Evolutionary conservation across 495 filamentous ascomycete genomes (phyloP).

Genomic region (Podospora comata): DNA sequence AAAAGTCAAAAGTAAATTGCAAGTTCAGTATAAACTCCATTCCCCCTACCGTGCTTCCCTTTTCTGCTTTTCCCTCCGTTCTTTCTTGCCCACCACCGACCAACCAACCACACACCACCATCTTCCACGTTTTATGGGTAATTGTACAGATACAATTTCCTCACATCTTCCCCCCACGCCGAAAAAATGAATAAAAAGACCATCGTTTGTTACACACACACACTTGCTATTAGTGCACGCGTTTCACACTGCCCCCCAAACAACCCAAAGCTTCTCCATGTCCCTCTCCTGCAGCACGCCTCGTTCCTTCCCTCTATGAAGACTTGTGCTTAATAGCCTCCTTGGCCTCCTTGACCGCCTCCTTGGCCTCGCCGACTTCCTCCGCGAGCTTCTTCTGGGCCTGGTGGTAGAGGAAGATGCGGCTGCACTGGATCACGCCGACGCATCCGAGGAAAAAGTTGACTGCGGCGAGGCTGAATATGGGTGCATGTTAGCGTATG

Average conservation of each 20-base stretch:
- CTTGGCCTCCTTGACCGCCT: constrained; percentile 31
- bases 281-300: not conserved
- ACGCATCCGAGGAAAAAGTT: constrained; percentile 97
- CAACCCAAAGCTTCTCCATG: not conserved
- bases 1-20: not conserved
- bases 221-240: not conserved
- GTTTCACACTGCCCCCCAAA: not conserved
- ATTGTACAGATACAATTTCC: not conserved
- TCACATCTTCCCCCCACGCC: not conserved
- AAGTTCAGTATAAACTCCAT: not conserved
- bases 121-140: not conserved
- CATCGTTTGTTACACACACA: not conserved
- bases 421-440: constrained; percentile 73
- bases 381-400: constrained; percentile 53
- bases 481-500: too few relatives aligned
- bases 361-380: constrained; percentile 46
- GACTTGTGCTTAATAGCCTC: not conserved
- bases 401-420: constrained; percentile 67
- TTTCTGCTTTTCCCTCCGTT: not conserved
- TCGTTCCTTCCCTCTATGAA: not conserved
- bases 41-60: not conserved
- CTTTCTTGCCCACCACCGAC: not conserved
- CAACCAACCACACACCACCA: not conserved
- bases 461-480: constrained; percentile 75
- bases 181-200: not conserved